These are phyloP conservation scores for Geotrichum aggregatum DNA, from an alignment of 1,139 yeast genomes.

Conservation along the genomic window DNA sequence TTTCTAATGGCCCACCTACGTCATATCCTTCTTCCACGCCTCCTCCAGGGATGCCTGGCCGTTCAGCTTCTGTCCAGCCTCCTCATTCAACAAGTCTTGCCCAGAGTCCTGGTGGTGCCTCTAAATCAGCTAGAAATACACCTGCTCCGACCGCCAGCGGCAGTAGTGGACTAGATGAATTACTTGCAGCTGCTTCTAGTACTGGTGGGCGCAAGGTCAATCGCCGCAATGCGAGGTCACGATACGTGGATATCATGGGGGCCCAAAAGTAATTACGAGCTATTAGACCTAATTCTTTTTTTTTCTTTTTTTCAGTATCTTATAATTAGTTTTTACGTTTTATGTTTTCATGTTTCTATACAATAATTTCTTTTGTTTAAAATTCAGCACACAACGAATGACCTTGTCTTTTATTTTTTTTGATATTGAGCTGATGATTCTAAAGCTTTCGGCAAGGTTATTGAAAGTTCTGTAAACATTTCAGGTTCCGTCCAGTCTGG, in stretches of 20 bases:
- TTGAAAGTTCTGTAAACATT: too few species aligned
- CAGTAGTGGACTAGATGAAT: slow-evolving; percentile 60
- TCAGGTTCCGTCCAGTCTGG: too few species aligned
- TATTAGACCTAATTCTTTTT: background rate
- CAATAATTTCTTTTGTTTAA: background rate
- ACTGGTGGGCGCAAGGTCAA: slow-evolving; percentile 48
- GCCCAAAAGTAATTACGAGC: slow-evolving; percentile 28
- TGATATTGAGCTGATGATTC: too few species aligned
- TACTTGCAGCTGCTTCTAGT: slow-evolving; percentile 49
- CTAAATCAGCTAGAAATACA: slow-evolving; percentile 11
- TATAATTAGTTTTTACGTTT: too few species aligned
- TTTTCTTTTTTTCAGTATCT: too few species aligned
- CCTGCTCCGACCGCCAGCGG: slow-evolving; percentile 25
- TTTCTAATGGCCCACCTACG: slow-evolving; percentile 22
- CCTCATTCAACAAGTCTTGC: slow-evolving; percentile 19
- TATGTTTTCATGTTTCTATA: too few species aligned
- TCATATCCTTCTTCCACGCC: slow-evolving; percentile 18
- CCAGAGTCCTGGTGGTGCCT: slow-evolving; percentile 1
- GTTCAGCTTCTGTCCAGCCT: slow-evolving; percentile 24
- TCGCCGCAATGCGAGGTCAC: slow-evolving; percentile 65
- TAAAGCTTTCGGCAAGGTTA: too few species aligned
- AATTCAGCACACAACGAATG: too few species aligned
- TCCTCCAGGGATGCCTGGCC: slow-evolving; percentile 4
- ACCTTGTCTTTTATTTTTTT: too few species aligned
- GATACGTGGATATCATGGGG: slow-evolving; percentile 78